phyloP scores from a whole-genome alignment of 176 grass and related monocot genomes.

The Oryza coarctata region DNA sequence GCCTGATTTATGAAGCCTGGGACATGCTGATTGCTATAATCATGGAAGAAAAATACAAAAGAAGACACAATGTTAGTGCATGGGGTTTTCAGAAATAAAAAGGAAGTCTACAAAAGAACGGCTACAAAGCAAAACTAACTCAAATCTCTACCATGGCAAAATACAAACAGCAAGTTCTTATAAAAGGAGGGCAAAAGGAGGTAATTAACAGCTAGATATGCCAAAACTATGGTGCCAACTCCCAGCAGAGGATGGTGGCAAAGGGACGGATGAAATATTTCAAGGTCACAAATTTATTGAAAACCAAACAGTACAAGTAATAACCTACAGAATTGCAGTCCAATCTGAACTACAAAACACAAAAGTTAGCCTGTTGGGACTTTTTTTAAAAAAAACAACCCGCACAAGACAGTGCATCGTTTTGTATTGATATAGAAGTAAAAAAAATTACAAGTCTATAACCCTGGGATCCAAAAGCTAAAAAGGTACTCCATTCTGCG shows the following conservation, averaged over 20 bases:
- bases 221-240: background rate
- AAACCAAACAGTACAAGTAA: background rate
- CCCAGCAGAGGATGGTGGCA: background rate
- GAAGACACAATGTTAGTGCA: slow-evolving; percentile 9
- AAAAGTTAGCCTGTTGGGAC: background rate
- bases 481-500: too few species aligned
- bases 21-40: slow-evolving; percentile 77
- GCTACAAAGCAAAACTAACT: background rate
- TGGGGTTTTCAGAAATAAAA: slow-evolving; percentile 16
- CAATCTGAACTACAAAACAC: background rate
- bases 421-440: too few species aligned
- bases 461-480: too few species aligned
- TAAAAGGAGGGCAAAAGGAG: background rate
- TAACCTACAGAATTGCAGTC: background rate
- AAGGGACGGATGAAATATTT: background rate
- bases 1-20: slow-evolving; percentile 84
- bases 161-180: background rate
- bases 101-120: background rate
- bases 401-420: too few species aligned
- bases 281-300: background rate
- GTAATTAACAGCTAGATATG: background rate
- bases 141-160: background rate
- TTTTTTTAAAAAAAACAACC: too few species aligned
- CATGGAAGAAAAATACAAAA: slow-evolving; percentile 16
- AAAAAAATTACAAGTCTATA: too few species aligned